Evolutionary conservation across 768 basidiomycete genomes (phyloP).

Genomic region (Trametes meyenii): DNA sequence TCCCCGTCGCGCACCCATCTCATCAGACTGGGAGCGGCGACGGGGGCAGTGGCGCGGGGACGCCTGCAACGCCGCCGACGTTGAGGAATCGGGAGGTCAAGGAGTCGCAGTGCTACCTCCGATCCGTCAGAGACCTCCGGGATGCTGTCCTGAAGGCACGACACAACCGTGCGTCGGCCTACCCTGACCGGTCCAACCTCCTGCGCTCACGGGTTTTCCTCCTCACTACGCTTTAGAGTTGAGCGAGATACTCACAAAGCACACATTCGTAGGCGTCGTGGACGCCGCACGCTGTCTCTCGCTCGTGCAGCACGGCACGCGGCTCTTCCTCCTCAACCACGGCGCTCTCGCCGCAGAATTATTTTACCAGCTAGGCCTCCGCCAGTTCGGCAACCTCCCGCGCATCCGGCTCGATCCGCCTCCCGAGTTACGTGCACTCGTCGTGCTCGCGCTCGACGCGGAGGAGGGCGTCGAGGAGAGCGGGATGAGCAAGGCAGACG

Average conservation of each 20-base stretch:
- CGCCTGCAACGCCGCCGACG: slow-evolving; percentile 22
- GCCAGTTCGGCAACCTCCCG: slow-evolving; percentile 87
- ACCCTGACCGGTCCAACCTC: background rate
- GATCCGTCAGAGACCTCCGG: slow-evolving; percentile 73
- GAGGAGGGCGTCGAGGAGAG: slow-evolving; percentile 57
- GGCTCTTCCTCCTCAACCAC: slow-evolving; percentile 89
- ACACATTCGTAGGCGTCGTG: slow-evolving; percentile 92
- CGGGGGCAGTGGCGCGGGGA: slow-evolving; percentile 44
- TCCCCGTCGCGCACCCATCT: slow-evolving; percentile 55
- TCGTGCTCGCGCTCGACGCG: slow-evolving; percentile 77
- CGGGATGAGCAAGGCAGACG: slow-evolving; percentile 57
- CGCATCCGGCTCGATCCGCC: slow-evolving; percentile 82
- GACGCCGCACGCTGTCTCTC: slow-evolving; percentile 75
- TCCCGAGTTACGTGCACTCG: slow-evolving; percentile 66
- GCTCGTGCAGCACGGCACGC: slow-evolving; percentile 84
- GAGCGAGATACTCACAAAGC: slow-evolving; percentile 80
- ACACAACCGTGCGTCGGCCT: slow-evolving; percentile 63
- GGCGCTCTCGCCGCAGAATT: slow-evolving; percentile 84
- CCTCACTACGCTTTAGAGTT: slow-evolving; percentile 55
- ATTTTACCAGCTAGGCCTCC: slow-evolving; percentile 90
- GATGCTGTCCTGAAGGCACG: slow-evolving; percentile 57
- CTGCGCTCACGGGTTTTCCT: background rate
- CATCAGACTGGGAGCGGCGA: slow-evolving; percentile 18
- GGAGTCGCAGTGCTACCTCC: slow-evolving; percentile 76
- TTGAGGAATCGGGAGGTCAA: slow-evolving; percentile 54